Evolutionary conservation across 305 asterid genomes (phyloP), one percentile per base, ranked within the genome.

Genomic region (Fraxinus latifolia): DNA sequence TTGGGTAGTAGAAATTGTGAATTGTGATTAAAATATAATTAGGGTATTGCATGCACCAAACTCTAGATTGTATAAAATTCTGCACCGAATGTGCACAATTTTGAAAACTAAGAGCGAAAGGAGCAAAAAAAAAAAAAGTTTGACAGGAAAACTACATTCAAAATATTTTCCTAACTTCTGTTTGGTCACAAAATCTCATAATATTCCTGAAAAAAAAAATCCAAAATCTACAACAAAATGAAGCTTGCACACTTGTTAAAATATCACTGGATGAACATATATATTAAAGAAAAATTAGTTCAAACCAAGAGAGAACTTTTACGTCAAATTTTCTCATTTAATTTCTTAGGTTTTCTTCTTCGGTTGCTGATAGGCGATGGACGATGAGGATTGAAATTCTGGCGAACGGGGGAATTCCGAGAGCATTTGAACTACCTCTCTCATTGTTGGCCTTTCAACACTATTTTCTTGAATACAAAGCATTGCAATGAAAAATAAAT

Each of bases 391-490:
- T 53, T 53, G 65, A 53, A 53, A 53, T 53, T 53, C 65, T 1
- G 65, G 65, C 25, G 25, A 17, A 53, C 25, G 91, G 0, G 97
- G 95, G 58, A 85, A 92, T 82, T 96, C 99, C 3, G 97, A 94
- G 29, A 96, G 85, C 65, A 53, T 53, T 53, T 53, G 65, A 53
- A 53, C 23, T n/a, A 53, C 65, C 23, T 53, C 65, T 53, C 97
- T 86, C 99, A 94, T 93, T 50, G 95, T 90, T 44, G 99, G 99
- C 21, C 99, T 87, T 79, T 96, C 96, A 73, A 96, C 90, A 75
- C 95, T 93, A 80, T 91, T 91, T 23, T 93, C 97, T 81, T 92
- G 97, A 17, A 90, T 81, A 83, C 99, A 94, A n/a, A 96, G 95
- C 96, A 96, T 91, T 75, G 97, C 94, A 5, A 96, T 85, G 88